phyloP scores from a whole-genome alignment of 2,329 filamentous ascomycete species.

The Colletotrichum somersetense region DNA sequence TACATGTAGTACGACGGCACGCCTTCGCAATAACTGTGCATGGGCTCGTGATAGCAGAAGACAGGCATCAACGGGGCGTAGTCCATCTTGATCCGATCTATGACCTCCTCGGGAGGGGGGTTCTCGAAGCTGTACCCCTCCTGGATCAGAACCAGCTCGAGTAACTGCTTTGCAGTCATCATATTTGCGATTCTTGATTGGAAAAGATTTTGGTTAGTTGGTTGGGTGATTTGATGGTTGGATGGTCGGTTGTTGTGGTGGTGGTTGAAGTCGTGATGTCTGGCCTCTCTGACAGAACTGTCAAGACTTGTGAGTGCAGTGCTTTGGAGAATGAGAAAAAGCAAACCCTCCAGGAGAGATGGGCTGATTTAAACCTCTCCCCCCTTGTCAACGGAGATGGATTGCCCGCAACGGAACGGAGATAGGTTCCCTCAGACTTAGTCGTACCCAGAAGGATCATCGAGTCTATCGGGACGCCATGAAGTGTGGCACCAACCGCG shows the following conservation, averaged over 20 bases:
- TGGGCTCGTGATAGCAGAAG: slow-evolving; percentile 49
- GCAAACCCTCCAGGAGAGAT: too few relatives aligned
- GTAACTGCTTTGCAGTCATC: neutral
- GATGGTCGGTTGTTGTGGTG: neutral
- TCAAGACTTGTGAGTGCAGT: neutral
- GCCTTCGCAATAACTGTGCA: slow-evolving; percentile 47
- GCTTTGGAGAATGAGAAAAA: neutral
- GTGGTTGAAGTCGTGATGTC: neutral
- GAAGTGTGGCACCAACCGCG: too few relatives aligned
- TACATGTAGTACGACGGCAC: slow-evolving; percentile 63
- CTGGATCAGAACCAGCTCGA: neutral
- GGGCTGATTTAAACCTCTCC: neutral
- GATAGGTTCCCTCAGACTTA: too few relatives aligned
- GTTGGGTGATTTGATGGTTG: neutral
- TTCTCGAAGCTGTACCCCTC: slow-evolving; percentile 7
- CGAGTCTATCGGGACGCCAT: neutral
- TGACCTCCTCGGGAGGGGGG: slow-evolving; percentile 2
- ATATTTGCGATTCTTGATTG: neutral
- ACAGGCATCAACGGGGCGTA: slow-evolving; percentile 4
- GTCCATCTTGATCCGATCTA: neutral
- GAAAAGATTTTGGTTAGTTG: neutral
- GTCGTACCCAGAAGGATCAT: neutral
- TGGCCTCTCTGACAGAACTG: neutral
- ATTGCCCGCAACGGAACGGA: neutral
- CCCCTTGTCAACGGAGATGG: neutral